Conservation (phyloP, 805 yeast genomes). For the Myxozyma nipponensis region DNA sequence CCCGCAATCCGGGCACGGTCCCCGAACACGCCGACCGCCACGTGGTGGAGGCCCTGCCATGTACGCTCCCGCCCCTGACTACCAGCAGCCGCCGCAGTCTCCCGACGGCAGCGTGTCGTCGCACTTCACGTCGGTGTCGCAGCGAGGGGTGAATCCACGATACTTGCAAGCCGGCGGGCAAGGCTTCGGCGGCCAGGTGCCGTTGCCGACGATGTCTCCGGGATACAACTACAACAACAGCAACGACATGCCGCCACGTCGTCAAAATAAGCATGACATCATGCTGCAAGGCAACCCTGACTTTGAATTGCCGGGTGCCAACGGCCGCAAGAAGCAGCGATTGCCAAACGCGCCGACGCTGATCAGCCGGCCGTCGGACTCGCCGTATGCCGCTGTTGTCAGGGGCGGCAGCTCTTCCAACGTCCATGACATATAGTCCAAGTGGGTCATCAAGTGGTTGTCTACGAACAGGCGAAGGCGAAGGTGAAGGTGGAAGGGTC, state of each 20-base stretch:
- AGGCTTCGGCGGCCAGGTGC: background rate
- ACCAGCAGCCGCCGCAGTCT: conserved; percentile 32
- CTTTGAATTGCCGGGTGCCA: conserved; percentile 35
- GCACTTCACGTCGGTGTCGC: conserved; percentile 34
- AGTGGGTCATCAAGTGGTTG: too few relatives aligned
- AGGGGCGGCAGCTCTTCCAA: background rate
- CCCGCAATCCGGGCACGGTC: conserved; percentile 1
- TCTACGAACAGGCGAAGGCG: too few relatives aligned
- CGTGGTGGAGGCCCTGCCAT: background rate
- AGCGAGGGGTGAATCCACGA: conserved; percentile 33
- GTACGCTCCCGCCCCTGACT: background rate
- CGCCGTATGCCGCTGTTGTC: conserved; percentile 16
- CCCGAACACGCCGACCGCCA: background rate
- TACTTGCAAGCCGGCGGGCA: conserved; percentile 21
- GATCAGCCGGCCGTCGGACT: conserved; percentile 10
- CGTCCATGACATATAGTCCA: background rate
- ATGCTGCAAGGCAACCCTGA: conserved; percentile 50
- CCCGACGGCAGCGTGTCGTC: conserved; percentile 37
- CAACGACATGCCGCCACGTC: background rate
- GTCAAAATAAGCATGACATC: conserved; percentile 37
- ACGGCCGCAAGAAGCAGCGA: conserved; percentile 5
- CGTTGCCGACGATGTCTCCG: background rate
- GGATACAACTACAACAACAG: background rate
- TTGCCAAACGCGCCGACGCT: conserved; percentile 14
- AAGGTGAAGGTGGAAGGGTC: too few relatives aligned